These are phyloP conservation scores for Solanum medicagineum DNA, from an alignment of 257 asterid species.

Conservation along the genomic window DNA sequence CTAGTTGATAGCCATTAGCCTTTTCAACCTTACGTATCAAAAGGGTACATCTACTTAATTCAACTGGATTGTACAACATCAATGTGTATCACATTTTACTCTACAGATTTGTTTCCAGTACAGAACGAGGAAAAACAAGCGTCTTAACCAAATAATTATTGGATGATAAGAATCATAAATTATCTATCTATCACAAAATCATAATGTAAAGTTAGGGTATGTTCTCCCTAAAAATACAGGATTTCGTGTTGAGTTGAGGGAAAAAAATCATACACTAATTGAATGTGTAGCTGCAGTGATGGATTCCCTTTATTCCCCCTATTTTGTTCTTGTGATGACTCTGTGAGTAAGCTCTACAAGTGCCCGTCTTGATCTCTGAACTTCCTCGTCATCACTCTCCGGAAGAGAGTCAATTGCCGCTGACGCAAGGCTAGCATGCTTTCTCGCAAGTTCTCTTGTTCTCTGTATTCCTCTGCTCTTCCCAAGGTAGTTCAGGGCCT, in stretches of 20 bases:
- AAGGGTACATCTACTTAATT: neutral
- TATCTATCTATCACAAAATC: neutral
- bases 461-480: conserved; percentile 73
- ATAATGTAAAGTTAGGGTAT: neutral
- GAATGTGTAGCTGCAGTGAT: neutral
- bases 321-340: conserved; percentile 73
- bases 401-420: conserved; percentile 71
- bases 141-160: neutral
- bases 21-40: neutral
- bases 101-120: neutral
- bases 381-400: conserved; percentile 54
- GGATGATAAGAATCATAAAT: neutral
- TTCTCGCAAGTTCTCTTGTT: conserved; percentile 71
- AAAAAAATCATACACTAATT: neutral
- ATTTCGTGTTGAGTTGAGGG: neutral
- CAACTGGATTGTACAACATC: neutral
- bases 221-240: neutral
- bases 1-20: neutral
- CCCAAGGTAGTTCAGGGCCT: conserved; percentile 71
- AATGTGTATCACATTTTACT: neutral
- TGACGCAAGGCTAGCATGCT: conserved; percentile 79
- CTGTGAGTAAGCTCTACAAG: conserved; percentile 68
- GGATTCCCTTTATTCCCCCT: neutral
- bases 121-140: neutral
- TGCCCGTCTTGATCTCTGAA: conserved; percentile 73